These are phyloP conservation scores for Rubus idaeus DNA, from an alignment of 306 rosid genomes.

Conservation along the genomic window DNA sequence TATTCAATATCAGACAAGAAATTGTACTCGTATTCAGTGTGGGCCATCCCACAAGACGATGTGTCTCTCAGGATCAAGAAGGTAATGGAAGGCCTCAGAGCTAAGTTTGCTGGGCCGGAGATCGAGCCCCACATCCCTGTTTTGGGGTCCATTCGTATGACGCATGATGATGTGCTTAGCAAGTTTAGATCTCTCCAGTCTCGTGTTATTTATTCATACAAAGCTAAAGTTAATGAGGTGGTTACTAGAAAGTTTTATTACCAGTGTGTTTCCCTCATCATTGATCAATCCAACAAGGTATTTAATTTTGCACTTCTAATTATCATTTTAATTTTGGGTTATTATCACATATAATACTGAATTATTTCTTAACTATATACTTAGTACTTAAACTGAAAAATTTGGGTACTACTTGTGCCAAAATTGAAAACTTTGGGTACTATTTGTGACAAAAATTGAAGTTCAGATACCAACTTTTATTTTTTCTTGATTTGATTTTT, in stretches of 20 bases:
- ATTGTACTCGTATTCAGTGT: constrained; percentile 55
- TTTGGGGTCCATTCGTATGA: constrained; percentile 57
- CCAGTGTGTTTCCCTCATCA: neutral
- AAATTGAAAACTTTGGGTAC: too few species aligned
- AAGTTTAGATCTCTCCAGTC: constrained; percentile 50
- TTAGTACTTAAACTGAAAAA: too few species aligned
- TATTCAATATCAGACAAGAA: neutral
- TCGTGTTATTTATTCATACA: constrained; percentile 37
- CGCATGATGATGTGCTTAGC: constrained; percentile 47
- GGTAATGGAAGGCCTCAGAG: constrained; percentile 56
- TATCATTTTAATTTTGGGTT: neutral
- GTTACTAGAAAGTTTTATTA: neutral
- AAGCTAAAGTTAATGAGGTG: constrained; percentile 46
- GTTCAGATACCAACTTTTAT: neutral
- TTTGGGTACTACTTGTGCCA: too few species aligned
- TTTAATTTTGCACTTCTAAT: neutral
- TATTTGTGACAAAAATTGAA: too few species aligned
- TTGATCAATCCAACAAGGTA: neutral
- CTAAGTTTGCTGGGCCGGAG: constrained; percentile 72
- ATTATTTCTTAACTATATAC: too few species aligned
- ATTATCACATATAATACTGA: too few species aligned
- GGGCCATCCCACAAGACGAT: constrained; percentile 80
- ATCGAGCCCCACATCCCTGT: constrained; percentile 77
- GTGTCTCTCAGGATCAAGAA: constrained; percentile 36
- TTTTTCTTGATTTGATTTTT: neutral